Base-by-base conservation (phyloP, 306 rosid species). In the Acacia acuminata region DNA sequence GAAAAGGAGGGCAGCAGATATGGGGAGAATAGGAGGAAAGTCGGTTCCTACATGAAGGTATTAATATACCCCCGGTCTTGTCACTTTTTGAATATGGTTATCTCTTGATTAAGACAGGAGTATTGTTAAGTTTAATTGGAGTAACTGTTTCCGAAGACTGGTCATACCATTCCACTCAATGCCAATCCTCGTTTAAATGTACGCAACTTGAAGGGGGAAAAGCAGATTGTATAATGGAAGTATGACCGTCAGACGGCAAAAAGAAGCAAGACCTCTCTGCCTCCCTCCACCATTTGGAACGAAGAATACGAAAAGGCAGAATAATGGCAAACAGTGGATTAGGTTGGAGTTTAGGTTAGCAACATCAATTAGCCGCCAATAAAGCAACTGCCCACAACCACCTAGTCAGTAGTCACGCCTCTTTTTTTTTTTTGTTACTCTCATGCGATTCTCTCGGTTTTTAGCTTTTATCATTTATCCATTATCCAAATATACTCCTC, bases 241-340 rank as follows among this genome's bases (percentile, higher is more conserved):
- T 67, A 47, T 64, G 63, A 16, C 34, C 30, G 15, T 13, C 0
- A 47, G 12, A 17, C 53, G 53, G 53, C 10, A 22, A n/a, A 58
- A n/a, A 24, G 65, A 6, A 24, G 65, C 15, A n/a, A 4, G 8
- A 6, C 10, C 71, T 15, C 71, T 15, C 17, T 17, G 2, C 34
- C 6, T 8, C 8, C 34, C 13, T 8, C 8, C 30, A 38, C 47
- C 56, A n/a, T 56, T 56, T 56, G 7, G 64, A 72, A 36, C 42
- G 20, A 73, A 43, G 80, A 79, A 55, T 61, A 61, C 56, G 60
- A 50, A 48, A 22, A 73, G 66, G 71, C 36, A 55, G 76, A n/a
- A 44, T 42, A 6, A 51, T 63, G 69, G 8, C 36, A 76, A 73
- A 51, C 40, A 74, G 20, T 30, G 12, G 47, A 63, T 63, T 63